phyloP scores from a whole-genome alignment of 495 filamentous ascomycete species.

The Tricharina praecox region DNA sequence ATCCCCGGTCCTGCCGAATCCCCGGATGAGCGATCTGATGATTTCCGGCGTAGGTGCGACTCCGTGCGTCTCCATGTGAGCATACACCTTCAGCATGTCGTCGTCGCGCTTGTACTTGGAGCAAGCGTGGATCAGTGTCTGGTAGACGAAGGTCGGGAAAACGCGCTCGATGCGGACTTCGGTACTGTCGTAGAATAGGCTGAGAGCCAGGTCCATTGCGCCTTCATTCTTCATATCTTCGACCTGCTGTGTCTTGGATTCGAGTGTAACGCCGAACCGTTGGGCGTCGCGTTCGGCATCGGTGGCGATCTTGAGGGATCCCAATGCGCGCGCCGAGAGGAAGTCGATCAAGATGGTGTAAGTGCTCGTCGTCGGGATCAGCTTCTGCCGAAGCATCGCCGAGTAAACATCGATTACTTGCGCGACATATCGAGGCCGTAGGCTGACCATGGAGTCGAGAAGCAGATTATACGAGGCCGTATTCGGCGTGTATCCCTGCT shows the following conservation, averaged over 20 bases:
- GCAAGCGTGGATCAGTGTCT: constrained; percentile 65
- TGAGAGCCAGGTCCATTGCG: constrained; percentile 63
- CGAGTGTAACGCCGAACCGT: constrained; percentile 62
- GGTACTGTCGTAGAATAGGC: constrained; percentile 62
- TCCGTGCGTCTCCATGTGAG: constrained; percentile 67
- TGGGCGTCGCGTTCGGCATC: constrained; percentile 64
- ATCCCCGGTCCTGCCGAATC: constrained; percentile 66
- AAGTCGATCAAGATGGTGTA: constrained; percentile 73
- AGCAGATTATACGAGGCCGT: constrained; percentile 79
- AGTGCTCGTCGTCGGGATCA: constrained; percentile 64
- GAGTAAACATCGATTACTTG: constrained; percentile 90
- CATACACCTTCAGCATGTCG: constrained; percentile 77
- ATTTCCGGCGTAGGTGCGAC: constrained; percentile 59
- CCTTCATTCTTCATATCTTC: constrained; percentile 49
- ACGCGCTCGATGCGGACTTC: constrained; percentile 34
- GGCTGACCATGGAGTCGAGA: constrained; percentile 52
- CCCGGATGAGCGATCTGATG: constrained; percentile 81
- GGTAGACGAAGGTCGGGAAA: constrained; percentile 60
- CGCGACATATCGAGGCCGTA: constrained; percentile 28
- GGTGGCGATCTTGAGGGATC: constrained; percentile 51
- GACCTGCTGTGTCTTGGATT: constrained; percentile 70
- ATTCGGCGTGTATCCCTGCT: constrained; percentile 57
- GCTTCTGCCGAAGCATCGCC: constrained; percentile 78
- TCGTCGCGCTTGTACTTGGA: constrained; percentile 58
- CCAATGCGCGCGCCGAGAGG: constrained; percentile 59